Percentiles rank a stretch among this genome's conserved stretches.
These are phyloP conservation scores for Pythium apleroticum DNA, from an alignment of 352 stramenopile genomes.

Conservation along the genomic window DNA sequence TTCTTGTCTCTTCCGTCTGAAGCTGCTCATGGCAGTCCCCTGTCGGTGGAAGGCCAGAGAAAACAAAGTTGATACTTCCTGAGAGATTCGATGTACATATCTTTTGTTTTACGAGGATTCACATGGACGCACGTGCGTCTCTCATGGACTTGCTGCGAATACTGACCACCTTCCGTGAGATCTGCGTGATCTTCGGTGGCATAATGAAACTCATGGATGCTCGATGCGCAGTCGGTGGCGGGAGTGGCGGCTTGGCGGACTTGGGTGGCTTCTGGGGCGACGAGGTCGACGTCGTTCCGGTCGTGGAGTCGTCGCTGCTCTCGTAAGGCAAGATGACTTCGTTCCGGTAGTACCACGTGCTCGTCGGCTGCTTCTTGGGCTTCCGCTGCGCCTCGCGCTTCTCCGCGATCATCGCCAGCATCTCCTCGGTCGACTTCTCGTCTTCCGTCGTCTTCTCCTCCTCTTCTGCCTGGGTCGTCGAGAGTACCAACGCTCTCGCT, in stretches of 20 bases:
- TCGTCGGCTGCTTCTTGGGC: slow-evolving; percentile 15
- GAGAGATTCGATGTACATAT: too few species aligned
- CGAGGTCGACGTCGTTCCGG: neutral
- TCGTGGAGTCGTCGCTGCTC: slow-evolving; percentile 4
- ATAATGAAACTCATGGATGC: neutral
- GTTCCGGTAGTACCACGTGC: slow-evolving; percentile 31
- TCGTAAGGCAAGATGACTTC: slow-evolving; percentile 30
- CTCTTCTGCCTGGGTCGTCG: slow-evolving; percentile 5
- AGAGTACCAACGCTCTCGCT: neutral
- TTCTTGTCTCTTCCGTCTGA: too few species aligned
- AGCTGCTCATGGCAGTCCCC: too few species aligned
- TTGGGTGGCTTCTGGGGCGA: neutral
- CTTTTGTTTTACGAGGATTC: too few species aligned
- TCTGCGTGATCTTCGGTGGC: slow-evolving; percentile 15
- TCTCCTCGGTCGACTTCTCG: slow-evolving; percentile 6
- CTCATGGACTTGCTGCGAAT: slow-evolving; percentile 47
- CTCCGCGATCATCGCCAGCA: slow-evolving; percentile 17
- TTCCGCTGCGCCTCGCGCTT: slow-evolving; percentile 15
- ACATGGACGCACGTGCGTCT: slow-evolving; percentile 26
- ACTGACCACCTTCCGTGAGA: slow-evolving; percentile 50
- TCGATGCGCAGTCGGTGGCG: neutral
- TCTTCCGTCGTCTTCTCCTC: slow-evolving; percentile 13
- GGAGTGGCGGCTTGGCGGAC: slow-evolving; percentile 16
- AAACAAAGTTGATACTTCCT: too few species aligned
- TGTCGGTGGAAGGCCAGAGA: too few species aligned